Evolutionary conservation across 768 basidiomycete genomes (phyloP).

Genomic region (Psilocybe tampanensis): DNA sequence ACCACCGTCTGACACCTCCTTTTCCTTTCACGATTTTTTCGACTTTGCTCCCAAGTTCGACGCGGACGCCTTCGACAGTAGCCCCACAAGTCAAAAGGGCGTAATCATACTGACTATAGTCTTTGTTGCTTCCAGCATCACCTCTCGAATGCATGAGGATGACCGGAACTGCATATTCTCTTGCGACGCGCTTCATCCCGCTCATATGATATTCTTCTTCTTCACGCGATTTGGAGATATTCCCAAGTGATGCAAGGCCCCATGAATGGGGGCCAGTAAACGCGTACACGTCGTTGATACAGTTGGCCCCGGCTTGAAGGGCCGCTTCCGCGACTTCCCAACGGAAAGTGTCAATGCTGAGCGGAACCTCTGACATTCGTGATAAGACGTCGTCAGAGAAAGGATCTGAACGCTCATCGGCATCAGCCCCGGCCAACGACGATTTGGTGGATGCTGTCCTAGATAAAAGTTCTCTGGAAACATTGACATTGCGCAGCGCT

Average conservation of each 20-base stretch:
- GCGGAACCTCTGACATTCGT: constrained; percentile 37
- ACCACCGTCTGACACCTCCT: constrained; percentile 84
- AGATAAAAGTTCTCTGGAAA: neutral
- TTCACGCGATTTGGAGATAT: constrained; percentile 21
- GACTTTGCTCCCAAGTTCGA: constrained; percentile 74
- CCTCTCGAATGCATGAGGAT: constrained; percentile 95
- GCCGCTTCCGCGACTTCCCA: constrained; percentile 75
- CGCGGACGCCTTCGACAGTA: constrained; percentile 66
- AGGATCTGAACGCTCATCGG: neutral
- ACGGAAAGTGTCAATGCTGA: constrained; percentile 92
- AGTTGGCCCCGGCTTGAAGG: constrained; percentile 81
- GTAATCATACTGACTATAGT: constrained; percentile 51
- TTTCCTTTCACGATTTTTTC: constrained; percentile 62
- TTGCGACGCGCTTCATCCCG: constrained; percentile 68
- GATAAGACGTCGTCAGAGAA: constrained; percentile 23
- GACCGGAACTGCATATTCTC: constrained; percentile 72
- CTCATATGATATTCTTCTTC: constrained; percentile 40
- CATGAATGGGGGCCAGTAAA: constrained; percentile 67
- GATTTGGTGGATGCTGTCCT: neutral
- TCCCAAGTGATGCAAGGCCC: constrained; percentile 16
- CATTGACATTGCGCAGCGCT: constrained; percentile 41
- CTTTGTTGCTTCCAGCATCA: constrained; percentile 75
- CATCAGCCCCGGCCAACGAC: neutral
- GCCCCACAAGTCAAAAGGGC: constrained; percentile 27
- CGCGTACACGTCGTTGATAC: constrained; percentile 91